These are phyloP conservation scores for Cucurbita moschata DNA, from an alignment of 306 rosid species.

Conservation along the genomic window DNA sequence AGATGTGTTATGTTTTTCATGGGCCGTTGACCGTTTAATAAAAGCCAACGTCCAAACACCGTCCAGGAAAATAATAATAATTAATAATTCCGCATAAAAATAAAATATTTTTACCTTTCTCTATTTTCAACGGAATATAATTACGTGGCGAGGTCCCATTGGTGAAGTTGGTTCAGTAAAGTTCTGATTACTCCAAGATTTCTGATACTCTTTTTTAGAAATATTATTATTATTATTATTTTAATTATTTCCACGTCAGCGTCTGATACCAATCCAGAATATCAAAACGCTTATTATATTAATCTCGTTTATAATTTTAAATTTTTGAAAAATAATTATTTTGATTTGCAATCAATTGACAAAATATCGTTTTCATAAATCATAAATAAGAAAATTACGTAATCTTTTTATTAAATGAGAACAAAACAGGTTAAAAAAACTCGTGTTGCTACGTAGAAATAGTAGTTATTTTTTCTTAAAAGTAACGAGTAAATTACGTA, in stretches of 20 bases:
- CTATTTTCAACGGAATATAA: not conserved
- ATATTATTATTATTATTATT: not conserved
- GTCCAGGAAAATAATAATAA: not conserved
- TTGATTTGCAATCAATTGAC: too few species aligned
- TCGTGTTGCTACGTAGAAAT: too few species aligned
- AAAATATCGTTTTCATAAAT: too few species aligned
- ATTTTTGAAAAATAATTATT: too few species aligned
- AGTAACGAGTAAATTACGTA: too few species aligned
- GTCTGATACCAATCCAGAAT: too few species aligned
- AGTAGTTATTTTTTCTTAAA: too few species aligned
- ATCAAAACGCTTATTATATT: not conserved
- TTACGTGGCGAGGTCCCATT: not conserved
- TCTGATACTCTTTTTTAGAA: not conserved
- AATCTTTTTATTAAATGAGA: too few species aligned
- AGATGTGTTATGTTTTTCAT: not conserved
- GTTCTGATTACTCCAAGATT: not conserved
- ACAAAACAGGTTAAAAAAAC: too few species aligned
- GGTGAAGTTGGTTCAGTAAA: not conserved
- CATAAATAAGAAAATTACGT: too few species aligned
- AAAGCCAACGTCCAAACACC: not conserved
- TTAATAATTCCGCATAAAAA: not conserved
- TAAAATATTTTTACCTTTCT: not conserved
- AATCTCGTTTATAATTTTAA: too few species aligned
- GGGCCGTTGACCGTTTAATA: not conserved
- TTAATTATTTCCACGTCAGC: not conserved